These are phyloP conservation scores for Zasmidium angulare DNA, from an alignment of 2,329 filamentous ascomycete genomes.

Conservation along the genomic window DNA sequence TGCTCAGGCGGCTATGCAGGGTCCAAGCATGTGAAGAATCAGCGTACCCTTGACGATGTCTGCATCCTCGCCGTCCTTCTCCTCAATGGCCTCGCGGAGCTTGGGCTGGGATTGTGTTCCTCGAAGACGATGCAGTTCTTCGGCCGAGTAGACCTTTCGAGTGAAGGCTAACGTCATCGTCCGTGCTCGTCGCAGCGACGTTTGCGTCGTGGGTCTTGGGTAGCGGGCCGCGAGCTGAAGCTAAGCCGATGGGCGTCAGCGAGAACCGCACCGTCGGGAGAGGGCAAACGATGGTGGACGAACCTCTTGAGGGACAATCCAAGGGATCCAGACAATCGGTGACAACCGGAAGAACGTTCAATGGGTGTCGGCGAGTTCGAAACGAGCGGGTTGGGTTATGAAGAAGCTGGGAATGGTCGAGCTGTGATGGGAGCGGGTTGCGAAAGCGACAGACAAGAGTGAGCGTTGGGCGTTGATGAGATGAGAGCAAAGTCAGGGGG, in stretches of 20 bases:
- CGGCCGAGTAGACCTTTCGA: constrained; percentile 39
- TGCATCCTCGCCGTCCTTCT: constrained; percentile 37
- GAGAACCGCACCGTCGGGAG: not conserved
- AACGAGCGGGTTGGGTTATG: constrained; percentile 26
- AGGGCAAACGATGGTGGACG: not conserved
- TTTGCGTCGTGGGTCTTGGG: not conserved
- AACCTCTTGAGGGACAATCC: not conserved
- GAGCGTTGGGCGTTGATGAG: constrained; percentile 15
- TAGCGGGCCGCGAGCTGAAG: not conserved
- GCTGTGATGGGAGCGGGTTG: constrained; percentile 28
- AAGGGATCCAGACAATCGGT: not conserved
- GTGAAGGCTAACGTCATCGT: constrained; percentile 18
- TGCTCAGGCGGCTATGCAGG: not conserved
- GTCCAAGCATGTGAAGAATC: not conserved
- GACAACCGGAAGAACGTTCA: not conserved
- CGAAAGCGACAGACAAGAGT: constrained; percentile 23
- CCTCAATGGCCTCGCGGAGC: constrained; percentile 36
- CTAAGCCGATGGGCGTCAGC: constrained; percentile 1
- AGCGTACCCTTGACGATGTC: constrained; percentile 39
- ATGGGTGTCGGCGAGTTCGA: constrained; percentile 1
- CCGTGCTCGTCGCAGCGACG: not conserved
- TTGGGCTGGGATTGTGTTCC: constrained; percentile 35
- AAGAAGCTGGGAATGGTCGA: constrained; percentile 37
- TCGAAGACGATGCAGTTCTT: constrained; percentile 37
- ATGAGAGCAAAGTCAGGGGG: constrained; percentile 1